Conservation (phyloP, 768 basidiomycete species). For the Pisolithus albus region DNA sequence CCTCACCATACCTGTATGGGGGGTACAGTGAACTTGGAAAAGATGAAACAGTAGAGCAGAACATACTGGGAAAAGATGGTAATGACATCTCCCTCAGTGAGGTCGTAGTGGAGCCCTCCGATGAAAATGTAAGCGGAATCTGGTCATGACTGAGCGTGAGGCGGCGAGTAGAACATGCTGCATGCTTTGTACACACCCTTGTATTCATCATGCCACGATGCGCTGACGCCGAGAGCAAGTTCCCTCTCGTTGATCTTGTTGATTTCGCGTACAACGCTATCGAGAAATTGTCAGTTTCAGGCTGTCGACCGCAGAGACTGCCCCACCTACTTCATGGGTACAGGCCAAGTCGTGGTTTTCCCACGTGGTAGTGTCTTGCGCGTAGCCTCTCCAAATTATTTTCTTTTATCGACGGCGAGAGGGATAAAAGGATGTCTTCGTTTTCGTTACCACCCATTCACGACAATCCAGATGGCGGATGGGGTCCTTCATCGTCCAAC, state of each 20-base stretch:
- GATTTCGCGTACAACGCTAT: slow-evolving; percentile 88
- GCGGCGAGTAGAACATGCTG: neutral
- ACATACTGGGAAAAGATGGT: slow-evolving; percentile 96
- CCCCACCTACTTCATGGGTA: slow-evolving; percentile 66
- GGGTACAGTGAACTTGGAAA: neutral
- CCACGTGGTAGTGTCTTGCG: slow-evolving; percentile 2
- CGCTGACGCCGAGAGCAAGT: slow-evolving; percentile 65
- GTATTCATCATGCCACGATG: slow-evolving; percentile 96
- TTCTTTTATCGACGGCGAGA: slow-evolving; percentile 10
- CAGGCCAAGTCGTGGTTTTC: neutral
- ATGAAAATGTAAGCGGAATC: slow-evolving; percentile 95
- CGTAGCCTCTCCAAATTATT: slow-evolving; percentile 9
- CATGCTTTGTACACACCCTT: slow-evolving; percentile 42
- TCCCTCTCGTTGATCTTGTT: slow-evolving; percentile 89
- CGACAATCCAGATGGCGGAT: slow-evolving; percentile 90
- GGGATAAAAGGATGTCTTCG: slow-evolving; percentile 48
- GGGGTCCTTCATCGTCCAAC: slow-evolving; percentile 82
- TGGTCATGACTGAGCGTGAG: slow-evolving; percentile 19
- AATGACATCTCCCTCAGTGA: slow-evolving; percentile 97
- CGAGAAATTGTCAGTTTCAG: slow-evolving; percentile 7
- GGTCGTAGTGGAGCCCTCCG: slow-evolving; percentile 79
- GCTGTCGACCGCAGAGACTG: neutral
- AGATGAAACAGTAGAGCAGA: neutral
- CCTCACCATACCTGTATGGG: slow-evolving; percentile 78
- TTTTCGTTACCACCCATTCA: slow-evolving; percentile 84